Base-by-base conservation (phyloP, 75 land plant species). In the Pinus taeda region DNA sequence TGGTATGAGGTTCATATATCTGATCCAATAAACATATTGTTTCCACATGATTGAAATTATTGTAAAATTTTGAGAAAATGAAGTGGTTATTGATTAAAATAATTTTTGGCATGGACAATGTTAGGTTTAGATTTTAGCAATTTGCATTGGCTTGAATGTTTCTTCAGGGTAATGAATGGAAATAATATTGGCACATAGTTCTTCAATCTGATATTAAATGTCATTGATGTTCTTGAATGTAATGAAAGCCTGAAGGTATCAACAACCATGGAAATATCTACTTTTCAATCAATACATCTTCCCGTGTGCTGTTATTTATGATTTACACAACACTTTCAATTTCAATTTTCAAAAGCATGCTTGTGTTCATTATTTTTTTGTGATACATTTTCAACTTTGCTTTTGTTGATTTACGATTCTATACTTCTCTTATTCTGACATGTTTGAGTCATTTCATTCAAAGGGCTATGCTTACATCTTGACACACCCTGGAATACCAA, bases 381-480 rank as follows among this genome's bases (percentile, higher is more conserved):
- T 42, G n/a, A 22, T 42, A 69, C 20, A 8, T 37, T 69, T 18
- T 3, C 39, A 37, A 69, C 53, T 42, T 42, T 15, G 22, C 5
- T 67, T 67, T 39, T 42, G 22, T 20, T 69, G 22, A n/a, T 69
- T 69, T 42, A 9, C 3, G 55, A 49, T 20, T 69, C 29, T 69
- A 17, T 69, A n/a, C 55, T 39, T 69, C 8, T 69, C 4, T 8
- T 36, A 0, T 1, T 69, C 72, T 69, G 24, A 69, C 49, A 39
- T 11, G 6, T 78, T 33, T 30, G 75, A 15, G 20, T 30, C 74
- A 15, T 17, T 33, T 49, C 12, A 33, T 60, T 78, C 79, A n/a
- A 89, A 94, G 96, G 97, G 98, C 57, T 93, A 93, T 81, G 94
- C 94, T 29, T 96, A 92, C 74, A 96, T 94, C 49, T 84, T 93